These are phyloP conservation scores for Rhytidiadelphus loreus DNA, from an alignment of 225 moss, liverwort and hornwort genomes.

Conservation along the genomic window DNA sequence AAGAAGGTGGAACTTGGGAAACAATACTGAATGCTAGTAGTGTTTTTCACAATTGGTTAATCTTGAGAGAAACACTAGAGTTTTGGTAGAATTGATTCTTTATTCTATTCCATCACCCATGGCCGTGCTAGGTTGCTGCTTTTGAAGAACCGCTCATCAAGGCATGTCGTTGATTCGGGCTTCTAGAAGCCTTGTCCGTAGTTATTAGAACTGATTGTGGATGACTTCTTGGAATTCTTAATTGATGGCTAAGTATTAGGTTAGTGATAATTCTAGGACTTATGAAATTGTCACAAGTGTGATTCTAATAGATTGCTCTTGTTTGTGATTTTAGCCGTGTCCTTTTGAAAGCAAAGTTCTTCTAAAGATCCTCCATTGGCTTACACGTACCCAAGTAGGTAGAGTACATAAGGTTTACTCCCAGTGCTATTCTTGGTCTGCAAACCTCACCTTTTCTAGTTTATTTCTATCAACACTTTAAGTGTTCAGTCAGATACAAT, in stretches of 20 bases:
- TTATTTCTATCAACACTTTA: too few species aligned
- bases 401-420: neutral
- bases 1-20: slow-evolving; percentile 81
- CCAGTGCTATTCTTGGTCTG: too few species aligned
- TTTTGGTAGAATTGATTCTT: slow-evolving; percentile 3
- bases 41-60: neutral
- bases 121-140: neutral
- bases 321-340: neutral
- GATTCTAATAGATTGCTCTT: neutral
- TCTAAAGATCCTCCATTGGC: neutral
- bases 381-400: neutral
- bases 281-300: neutral
- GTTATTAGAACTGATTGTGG: neutral
- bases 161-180: neutral
- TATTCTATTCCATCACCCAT: neutral
- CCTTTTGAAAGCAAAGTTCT: neutral
- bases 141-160: neutral
- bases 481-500: too few species aligned
- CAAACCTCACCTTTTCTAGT: too few species aligned
- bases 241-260: neutral
- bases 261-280: neutral
- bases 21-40: slow-evolving; percentile 35
- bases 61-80: neutral
- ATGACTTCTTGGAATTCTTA: neutral
- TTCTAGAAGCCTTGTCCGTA: neutral